phyloP scores from a whole-genome alignment of 108 stramenopile species.

The Mediolabrus comicus region DNA sequence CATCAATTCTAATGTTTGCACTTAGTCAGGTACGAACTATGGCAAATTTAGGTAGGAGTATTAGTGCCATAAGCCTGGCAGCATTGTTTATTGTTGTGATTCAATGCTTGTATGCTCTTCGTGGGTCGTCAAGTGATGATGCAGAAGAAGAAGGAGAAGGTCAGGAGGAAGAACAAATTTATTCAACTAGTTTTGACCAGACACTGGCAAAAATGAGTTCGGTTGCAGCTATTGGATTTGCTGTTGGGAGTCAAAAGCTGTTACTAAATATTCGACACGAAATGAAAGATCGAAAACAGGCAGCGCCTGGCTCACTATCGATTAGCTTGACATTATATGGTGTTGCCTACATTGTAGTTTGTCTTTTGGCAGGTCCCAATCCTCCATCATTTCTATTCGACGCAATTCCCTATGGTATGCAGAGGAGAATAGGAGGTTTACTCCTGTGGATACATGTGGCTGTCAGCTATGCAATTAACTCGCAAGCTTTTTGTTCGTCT shows the following conservation, averaged over 20 bases:
- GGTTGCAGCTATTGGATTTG: conserved; percentile 70
- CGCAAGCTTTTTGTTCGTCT: conserved; percentile 71
- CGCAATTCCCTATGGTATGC: conserved; percentile 44
- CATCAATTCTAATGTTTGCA: conserved; percentile 65
- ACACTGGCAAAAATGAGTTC: conserved; percentile 51
- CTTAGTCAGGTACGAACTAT: conserved; percentile 64
- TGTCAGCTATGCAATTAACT: conserved; percentile 78
- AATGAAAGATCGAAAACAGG: conserved; percentile 51
- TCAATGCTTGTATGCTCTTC: conserved; percentile 57
- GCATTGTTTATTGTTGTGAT: conserved; percentile 58
- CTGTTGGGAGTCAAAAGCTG: conserved; percentile 70
- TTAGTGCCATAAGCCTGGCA: conserved; percentile 43
- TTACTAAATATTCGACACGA: conserved; percentile 73
- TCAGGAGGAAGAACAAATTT: not conserved
- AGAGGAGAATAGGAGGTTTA: conserved; percentile 58
- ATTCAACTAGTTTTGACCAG: not conserved
- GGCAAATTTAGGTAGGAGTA: conserved; percentile 60
- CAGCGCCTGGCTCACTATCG: conserved; percentile 54
- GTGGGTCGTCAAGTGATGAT: not conserved
- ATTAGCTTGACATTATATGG: conserved; percentile 50
- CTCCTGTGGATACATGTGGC: conserved; percentile 75
- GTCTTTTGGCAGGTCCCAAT: conserved; percentile 56
- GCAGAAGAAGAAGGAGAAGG: not conserved
- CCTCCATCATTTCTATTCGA: conserved; percentile 77
- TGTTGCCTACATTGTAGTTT: conserved; percentile 50